Conservation (phyloP, 495 filamentous ascomycete species). For the Xylaria longipes region DNA sequence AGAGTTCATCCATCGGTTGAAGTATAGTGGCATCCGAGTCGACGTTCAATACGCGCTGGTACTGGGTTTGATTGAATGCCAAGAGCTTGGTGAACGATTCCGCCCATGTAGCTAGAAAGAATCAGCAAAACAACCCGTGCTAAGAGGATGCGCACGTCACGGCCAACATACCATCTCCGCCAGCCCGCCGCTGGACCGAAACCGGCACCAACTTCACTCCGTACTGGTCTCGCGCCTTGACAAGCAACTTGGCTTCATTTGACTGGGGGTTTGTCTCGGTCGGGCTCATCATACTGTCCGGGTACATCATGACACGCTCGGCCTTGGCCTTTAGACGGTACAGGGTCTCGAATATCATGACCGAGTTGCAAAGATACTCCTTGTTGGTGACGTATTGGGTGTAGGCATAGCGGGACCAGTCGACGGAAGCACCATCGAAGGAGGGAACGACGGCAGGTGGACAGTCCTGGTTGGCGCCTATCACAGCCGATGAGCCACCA, state of each 20-base stretch:
- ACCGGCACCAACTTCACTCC: conserved; percentile 67
- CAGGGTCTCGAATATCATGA: conserved; percentile 76
- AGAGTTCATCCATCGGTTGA: conserved; percentile 73
- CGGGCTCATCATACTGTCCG: conserved; percentile 55
- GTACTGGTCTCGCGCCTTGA: conserved; percentile 66
- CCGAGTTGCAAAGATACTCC: conserved; percentile 74
- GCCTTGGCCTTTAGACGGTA: conserved; percentile 66
- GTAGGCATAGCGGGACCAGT: conserved; percentile 73
- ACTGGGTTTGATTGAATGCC: conserved; percentile 73
- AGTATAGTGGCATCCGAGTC: conserved; percentile 73
- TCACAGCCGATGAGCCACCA: conserved; percentile 14
- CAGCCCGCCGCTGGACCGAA: conserved; percentile 57
- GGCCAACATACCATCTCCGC: conserved; percentile 46
- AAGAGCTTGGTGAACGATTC: conserved; percentile 73
- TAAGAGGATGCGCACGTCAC: neutral
- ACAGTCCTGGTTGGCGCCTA: conserved; percentile 36
- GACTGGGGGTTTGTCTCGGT: conserved; percentile 44
- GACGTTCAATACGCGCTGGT: conserved; percentile 69
- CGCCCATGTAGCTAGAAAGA: conserved; percentile 59
- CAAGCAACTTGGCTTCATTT: conserved; percentile 61
- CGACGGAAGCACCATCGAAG: conserved; percentile 36
- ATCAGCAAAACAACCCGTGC: conserved; percentile 25
- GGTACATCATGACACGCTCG: conserved; percentile 72
- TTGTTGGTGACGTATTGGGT: conserved; percentile 73
- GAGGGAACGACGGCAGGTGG: conserved; percentile 35